phyloP scores from a whole-genome alignment of 768 basidiomycete species.

The Ephemerocybe angulata region DNA sequence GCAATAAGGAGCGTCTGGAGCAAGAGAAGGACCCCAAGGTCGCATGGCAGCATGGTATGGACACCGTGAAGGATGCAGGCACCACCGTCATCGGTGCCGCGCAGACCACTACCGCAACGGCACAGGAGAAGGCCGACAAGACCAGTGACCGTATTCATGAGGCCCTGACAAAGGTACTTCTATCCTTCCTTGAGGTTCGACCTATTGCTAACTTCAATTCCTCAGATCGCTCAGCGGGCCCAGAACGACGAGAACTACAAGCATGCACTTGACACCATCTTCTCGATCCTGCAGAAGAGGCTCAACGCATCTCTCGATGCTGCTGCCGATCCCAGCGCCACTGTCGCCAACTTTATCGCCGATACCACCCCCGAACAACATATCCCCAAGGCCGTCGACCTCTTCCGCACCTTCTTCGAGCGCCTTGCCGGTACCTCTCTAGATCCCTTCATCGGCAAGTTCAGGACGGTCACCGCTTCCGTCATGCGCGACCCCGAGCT shows the following conservation, averaged over 20 bases:
- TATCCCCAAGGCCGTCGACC: constrained; percentile 46
- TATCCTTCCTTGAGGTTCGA: neutral
- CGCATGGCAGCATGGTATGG: constrained; percentile 66
- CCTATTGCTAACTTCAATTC: neutral
- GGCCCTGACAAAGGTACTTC: constrained; percentile 49
- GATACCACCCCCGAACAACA: constrained; percentile 66
- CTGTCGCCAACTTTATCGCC: constrained; percentile 52
- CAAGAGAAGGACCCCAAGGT: constrained; percentile 48
- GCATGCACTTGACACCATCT: constrained; percentile 52
- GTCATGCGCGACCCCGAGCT: constrained; percentile 53
- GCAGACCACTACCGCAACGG: constrained; percentile 39
- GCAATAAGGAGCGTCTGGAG: constrained; percentile 47
- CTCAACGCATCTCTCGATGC: constrained; percentile 48
- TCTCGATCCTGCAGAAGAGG: constrained; percentile 56
- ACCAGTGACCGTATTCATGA: constrained; percentile 43
- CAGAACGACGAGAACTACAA: constrained; percentile 59
- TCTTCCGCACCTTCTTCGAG: constrained; percentile 45
- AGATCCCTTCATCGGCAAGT: constrained; percentile 40
- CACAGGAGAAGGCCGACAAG: constrained; percentile 42
- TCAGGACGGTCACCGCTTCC: constrained; percentile 43
- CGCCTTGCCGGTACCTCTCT: constrained; percentile 54
- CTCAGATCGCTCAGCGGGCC: constrained; percentile 65
- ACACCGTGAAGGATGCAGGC: constrained; percentile 56
- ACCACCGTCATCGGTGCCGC: constrained; percentile 51
- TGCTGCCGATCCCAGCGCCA: constrained; percentile 41